Conservation (phyloP, 306 rosid species). For the Cyclanthera cordifolia region DNA sequence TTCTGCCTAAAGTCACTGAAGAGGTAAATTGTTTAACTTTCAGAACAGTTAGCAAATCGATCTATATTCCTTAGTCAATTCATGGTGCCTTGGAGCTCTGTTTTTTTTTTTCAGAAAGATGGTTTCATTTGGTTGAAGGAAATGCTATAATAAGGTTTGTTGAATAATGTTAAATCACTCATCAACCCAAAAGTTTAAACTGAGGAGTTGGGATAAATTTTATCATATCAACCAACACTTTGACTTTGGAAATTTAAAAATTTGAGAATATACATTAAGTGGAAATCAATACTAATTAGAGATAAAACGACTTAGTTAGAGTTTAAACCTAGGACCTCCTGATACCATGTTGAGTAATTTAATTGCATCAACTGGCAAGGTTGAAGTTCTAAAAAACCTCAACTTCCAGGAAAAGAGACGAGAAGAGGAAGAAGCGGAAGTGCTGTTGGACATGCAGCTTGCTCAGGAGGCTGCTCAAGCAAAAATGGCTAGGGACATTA, state of each 20-base stretch:
- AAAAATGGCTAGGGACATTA: conserved; percentile 65
- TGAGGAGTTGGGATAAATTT: too few relatives aligned
- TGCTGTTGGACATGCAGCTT: conserved; percentile 50
- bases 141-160: too few relatives aligned
- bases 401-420: conserved; percentile 60
- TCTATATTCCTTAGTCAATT: background rate
- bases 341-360: too few relatives aligned
- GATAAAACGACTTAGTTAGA: too few relatives aligned
- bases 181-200: too few relatives aligned
- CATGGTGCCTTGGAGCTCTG: background rate
- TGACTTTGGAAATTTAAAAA: too few relatives aligned
- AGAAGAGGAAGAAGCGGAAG: conserved; percentile 76
- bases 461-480: conserved; percentile 80
- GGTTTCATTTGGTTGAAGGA: background rate
- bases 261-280: too few relatives aligned
- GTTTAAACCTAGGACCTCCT: too few relatives aligned
- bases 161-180: too few relatives aligned
- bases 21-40: conserved; percentile 39
- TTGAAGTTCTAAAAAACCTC: background rate
- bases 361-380: too few relatives aligned
- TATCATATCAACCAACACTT: too few relatives aligned
- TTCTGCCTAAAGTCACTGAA: conserved; percentile 77
- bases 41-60: background rate
- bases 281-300: too few relatives aligned
- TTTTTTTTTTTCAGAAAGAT: background rate